These are phyloP conservation scores for Glarea lozoyensis DNA, from an alignment of 495 filamentous ascomycete species.

Conservation along the genomic window DNA sequence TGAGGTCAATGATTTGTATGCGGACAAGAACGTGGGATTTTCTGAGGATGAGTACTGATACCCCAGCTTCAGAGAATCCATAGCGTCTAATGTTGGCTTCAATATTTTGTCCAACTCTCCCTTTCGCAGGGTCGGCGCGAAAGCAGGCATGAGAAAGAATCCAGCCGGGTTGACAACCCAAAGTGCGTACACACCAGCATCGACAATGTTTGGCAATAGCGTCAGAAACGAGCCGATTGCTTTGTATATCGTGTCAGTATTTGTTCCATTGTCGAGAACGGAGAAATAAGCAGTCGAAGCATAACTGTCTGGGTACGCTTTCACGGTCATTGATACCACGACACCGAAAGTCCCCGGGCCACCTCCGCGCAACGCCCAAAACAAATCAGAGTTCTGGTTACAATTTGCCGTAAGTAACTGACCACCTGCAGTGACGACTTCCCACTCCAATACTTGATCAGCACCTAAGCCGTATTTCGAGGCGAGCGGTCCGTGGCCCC, in stretches of 20 bases:
- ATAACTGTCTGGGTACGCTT: constrained; percentile 18
- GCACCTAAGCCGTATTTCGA: constrained; percentile 48
- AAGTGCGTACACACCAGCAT: not conserved
- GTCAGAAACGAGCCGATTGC: constrained; percentile 32
- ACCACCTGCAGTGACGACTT: constrained; percentile 45
- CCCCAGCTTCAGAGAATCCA: no score
- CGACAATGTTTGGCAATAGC: constrained; percentile 13
- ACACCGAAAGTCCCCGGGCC: constrained; percentile 33
- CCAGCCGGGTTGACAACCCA: not conserved
- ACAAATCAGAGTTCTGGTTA: constrained; percentile 47
- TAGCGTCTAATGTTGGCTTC: no score
- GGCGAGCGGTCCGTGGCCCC: constrained; percentile 44
- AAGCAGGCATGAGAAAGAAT: not conserved
- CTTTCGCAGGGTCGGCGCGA: no score
- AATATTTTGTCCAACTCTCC: no score
- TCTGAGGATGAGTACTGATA: no score
- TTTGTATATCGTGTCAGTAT: constrained; percentile 34
- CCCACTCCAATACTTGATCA: constrained; percentile 50
- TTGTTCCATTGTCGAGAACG: constrained; percentile 21
- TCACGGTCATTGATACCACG: constrained; percentile 35
- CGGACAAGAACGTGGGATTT: no score
- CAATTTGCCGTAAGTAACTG: constrained; percentile 42
- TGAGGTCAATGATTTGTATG: no score
- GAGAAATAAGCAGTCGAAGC: constrained; percentile 23
- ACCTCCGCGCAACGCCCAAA: constrained; percentile 54